A percentile compares a stretch with the other conserved stretches of the same genome.
Conservation (phyloP, 108 stramenopile species). For the Mediolabrus comicus region DNA sequence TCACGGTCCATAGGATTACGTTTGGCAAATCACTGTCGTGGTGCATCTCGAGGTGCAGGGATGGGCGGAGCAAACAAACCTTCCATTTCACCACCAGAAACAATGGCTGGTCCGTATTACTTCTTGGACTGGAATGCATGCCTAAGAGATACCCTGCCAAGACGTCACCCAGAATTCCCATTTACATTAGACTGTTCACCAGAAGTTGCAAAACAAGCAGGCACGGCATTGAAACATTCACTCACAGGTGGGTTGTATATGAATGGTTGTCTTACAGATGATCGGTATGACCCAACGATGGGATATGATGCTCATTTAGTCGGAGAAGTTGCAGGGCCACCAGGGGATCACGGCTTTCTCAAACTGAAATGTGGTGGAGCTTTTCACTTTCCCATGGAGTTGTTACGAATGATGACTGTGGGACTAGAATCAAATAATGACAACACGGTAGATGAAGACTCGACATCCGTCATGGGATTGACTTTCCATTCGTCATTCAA, state of each 20-base stretch:
- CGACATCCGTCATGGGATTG: slow-evolving; percentile 26
- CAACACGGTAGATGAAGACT: not conserved
- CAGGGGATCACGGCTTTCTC: slow-evolving; percentile 75
- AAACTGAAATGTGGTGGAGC: slow-evolving; percentile 62
- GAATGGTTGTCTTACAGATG: slow-evolving; percentile 55
- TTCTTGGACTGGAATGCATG: slow-evolving; percentile 70
- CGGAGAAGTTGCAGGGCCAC: slow-evolving; percentile 73
- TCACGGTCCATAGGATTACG: slow-evolving; percentile 49
- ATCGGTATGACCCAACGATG: slow-evolving; percentile 59
- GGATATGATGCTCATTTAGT: slow-evolving; percentile 57
- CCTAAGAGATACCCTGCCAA: slow-evolving; percentile 67
- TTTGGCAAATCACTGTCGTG: slow-evolving; percentile 52
- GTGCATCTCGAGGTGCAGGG: slow-evolving; percentile 6
- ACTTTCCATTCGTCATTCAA: slow-evolving; percentile 64
- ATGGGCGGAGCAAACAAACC: slow-evolving; percentile 22
- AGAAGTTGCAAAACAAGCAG: slow-evolving; percentile 64
- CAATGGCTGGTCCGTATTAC: slow-evolving; percentile 51
- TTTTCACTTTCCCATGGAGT: slow-evolving; percentile 49
- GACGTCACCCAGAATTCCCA: slow-evolving; percentile 58
- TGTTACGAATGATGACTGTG: slow-evolving; percentile 19
- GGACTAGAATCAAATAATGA: slow-evolving; percentile 7
- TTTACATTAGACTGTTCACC: slow-evolving; percentile 70
- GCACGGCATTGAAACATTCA: slow-evolving; percentile 66
- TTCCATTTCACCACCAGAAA: slow-evolving; percentile 26
- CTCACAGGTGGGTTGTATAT: slow-evolving; percentile 50